Conservation (phyloP, 176 grass and related monocot genomes). For the Poa annua region DNA sequence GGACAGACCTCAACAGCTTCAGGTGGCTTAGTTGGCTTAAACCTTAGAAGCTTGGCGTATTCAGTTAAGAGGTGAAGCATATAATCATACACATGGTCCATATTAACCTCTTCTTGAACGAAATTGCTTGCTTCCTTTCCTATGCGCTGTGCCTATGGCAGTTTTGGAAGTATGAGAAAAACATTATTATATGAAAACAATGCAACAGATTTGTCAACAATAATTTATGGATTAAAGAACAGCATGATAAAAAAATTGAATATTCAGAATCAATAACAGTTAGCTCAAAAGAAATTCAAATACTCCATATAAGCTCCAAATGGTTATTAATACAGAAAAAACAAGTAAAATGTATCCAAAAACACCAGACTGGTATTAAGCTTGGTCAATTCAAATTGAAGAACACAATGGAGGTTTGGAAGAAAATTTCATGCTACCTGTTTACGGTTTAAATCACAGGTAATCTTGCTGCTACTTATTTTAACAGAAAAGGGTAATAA, state of each 20-base stretch:
- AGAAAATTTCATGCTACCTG: not conserved
- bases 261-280: not conserved
- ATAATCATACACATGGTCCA: constrained; percentile 85
- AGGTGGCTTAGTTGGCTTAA: constrained; percentile 69
- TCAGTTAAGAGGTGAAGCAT: constrained; percentile 87
- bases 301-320: constrained; percentile 6
- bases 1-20: constrained; percentile 65
- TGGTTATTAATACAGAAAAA: constrained; percentile 8
- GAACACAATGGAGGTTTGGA: not conserved
- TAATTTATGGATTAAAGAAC: not conserved
- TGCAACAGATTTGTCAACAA: not conserved
- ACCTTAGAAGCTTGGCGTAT: constrained; percentile 80
- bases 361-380: not conserved
- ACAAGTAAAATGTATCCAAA: not conserved
- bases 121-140: constrained; percentile 78
- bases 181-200: constrained; percentile 1
- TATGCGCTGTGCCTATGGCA: constrained; percentile 68
- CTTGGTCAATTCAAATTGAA: not conserved
- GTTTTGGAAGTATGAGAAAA: constrained; percentile 27
- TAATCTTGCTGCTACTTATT: not conserved
- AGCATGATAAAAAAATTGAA: not conserved
- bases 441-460: not conserved
- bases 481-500: not conserved
- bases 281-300: not conserved
- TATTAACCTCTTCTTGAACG: constrained; percentile 64